A percentile compares a stretch with the other conserved stretches of the same genome.
Evolutionary conservation across 2,329 filamentous ascomycete species (phyloP).

Genomic region (Didymellaceae sp.): DNA sequence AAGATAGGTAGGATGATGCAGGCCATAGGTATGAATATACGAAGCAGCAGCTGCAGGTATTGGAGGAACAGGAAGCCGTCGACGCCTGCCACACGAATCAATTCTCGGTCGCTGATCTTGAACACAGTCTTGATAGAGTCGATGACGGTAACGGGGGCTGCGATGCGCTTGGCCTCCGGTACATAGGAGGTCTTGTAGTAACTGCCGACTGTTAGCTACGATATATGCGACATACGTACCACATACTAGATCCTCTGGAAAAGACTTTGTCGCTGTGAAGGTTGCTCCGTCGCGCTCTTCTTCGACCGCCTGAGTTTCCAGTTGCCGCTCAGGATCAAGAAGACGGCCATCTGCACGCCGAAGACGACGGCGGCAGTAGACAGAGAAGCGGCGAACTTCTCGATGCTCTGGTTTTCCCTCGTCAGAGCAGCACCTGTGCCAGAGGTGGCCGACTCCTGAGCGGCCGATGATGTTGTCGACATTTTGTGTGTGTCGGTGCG

Average conservation of each 20-base stretch:
- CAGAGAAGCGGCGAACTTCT: conserved; percentile 47
- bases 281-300: conserved; percentile 22
- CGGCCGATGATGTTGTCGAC: conserved; percentile 1
- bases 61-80: conserved; percentile 98
- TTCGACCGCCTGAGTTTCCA: conserved; percentile 43
- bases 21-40: conserved; percentile 89
- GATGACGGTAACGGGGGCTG: conserved; percentile 43
- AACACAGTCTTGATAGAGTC: conserved; percentile 58
- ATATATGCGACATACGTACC: background rate
- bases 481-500: background rate
- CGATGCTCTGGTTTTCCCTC: conserved; percentile 42
- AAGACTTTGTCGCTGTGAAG: conserved; percentile 41
- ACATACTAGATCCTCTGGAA: conserved; percentile 50
- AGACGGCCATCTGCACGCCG: conserved; percentile 42
- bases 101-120: conserved; percentile 76
- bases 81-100: conserved; percentile 93
- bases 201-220: conserved; percentile 31
- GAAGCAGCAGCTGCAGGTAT: conserved; percentile 82
- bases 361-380: conserved; percentile 46
- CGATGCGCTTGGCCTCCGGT: conserved; percentile 43
- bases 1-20: conserved; percentile 81
- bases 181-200: conserved; percentile 50
- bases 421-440: background rate
- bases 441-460: background rate
- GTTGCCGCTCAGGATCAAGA: conserved; percentile 48